Conservation (phyloP, 176 grass and related monocot species). For the Oryza officinalis region DNA sequence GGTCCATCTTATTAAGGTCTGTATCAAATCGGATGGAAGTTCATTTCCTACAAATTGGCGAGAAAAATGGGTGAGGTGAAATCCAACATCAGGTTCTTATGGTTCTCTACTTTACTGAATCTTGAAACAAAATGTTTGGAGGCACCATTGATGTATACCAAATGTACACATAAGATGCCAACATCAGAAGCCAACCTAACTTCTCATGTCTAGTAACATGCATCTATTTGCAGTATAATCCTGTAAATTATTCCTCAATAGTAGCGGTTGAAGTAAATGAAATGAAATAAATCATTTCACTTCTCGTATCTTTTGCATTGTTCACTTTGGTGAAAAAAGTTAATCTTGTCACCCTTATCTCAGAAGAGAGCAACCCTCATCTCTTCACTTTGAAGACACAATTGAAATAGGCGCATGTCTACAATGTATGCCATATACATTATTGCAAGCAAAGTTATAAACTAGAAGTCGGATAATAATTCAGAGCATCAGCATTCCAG, state of each 20-base stretch:
- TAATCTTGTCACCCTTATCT: conserved; percentile 18
- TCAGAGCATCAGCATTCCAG: conserved; percentile 1
- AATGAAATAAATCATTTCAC: conserved; percentile 3
- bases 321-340: conserved; percentile 3
- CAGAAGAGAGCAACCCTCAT: conserved; percentile 14
- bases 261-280: conserved; percentile 12
- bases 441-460: background rate
- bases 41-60: conserved; percentile 63
- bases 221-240: background rate
- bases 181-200: background rate
- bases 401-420: background rate
- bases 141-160: background rate
- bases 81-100: background rate
- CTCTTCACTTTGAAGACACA: background rate
- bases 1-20: conserved; percentile 78
- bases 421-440: conserved; percentile 6
- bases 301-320: background rate
- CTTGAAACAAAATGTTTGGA: conserved; percentile 10
- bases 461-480: conserved; percentile 21
- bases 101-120: background rate
- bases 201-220: background rate
- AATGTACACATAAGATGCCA: background rate
- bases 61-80: conserved; percentile 14
- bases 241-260: background rate
- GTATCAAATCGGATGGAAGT: conserved; percentile 72